phyloP scores from a whole-genome alignment of 768 basidiomycete genomes.

The Calocybe indica region DNA sequence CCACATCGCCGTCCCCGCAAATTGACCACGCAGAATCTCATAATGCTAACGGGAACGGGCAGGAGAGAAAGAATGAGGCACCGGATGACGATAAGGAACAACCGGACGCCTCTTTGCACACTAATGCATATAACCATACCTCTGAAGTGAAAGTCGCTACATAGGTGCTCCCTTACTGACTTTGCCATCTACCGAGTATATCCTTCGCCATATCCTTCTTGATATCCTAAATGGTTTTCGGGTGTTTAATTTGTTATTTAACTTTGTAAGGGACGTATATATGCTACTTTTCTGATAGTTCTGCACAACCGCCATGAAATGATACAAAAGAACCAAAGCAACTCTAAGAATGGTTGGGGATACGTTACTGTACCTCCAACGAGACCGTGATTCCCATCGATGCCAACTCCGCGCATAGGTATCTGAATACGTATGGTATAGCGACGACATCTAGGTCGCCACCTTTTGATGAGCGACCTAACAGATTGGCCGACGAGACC shows the following conservation, averaged over 20 bases:
- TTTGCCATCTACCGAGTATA: no score
- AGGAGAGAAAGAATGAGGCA: not conserved
- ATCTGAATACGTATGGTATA: conserved; percentile 91
- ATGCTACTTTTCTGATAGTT: no score
- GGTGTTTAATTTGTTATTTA: no score
- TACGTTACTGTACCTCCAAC: conserved; percentile 57
- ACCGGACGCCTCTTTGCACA: not conserved
- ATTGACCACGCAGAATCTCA: not conserved
- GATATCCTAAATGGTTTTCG: no score
- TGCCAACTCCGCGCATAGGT: conserved; percentile 94
- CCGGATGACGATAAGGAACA: not conserved
- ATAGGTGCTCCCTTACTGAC: not conserved
- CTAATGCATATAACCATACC: conserved; percentile 4
- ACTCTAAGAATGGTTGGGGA: not conserved
- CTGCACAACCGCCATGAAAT: no score
- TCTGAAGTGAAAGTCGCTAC: not conserved
- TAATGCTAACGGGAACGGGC: not conserved
- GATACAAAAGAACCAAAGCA: no score
- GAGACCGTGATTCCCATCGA: conserved; percentile 96
- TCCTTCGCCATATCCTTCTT: no score
- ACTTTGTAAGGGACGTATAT: no score
- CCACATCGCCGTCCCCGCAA: not conserved
- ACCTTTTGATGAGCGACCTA: conserved; percentile 55
- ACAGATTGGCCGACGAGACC: conserved; percentile 62
- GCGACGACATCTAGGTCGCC: conserved; percentile 93